These are phyloP conservation scores for Xerocomellus chrysenteron DNA, from an alignment of 768 basidiomycete species.

Conservation along the genomic window DNA sequence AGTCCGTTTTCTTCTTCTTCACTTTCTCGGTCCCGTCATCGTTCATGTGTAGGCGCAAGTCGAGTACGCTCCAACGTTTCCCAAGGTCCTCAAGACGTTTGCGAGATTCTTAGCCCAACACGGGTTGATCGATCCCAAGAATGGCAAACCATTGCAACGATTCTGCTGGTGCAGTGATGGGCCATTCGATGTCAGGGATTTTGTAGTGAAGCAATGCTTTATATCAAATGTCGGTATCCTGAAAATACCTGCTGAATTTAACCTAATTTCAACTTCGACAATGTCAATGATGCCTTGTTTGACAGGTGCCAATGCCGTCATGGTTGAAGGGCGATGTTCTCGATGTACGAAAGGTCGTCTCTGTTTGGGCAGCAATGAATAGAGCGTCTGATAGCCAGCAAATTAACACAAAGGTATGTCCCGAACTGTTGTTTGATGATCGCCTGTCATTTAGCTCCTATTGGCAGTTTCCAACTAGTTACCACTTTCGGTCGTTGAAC, in stretches of 20 bases:
- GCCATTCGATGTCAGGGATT: constrained; percentile 80
- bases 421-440: background rate
- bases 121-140: constrained; percentile 61
- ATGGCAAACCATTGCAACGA: constrained; percentile 54
- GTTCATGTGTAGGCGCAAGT: constrained; percentile 65
- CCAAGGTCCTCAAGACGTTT: constrained; percentile 62
- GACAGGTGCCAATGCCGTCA: constrained; percentile 61
- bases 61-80: constrained; percentile 73
- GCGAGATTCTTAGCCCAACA: constrained; percentile 67
- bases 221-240: constrained; percentile 64
- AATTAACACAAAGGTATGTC: constrained; percentile 18
- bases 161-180: constrained; percentile 87
- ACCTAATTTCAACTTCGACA: constrained; percentile 6
- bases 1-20: constrained; percentile 46
- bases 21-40: constrained; percentile 3
- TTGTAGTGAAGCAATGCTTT: constrained; percentile 87
- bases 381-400: constrained; percentile 6
- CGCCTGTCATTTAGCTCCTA: background rate
- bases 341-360: constrained; percentile 67
- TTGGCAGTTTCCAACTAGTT: constrained; percentile 16
- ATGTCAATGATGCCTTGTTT: constrained; percentile 8
- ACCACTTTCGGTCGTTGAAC: constrained; percentile 45
- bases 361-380: constrained; percentile 37
- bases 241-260: constrained; percentile 3
- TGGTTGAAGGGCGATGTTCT: constrained; percentile 76